Conservation (phyloP, 1,139 yeast species). For the Tardiomyces depauwii region DNA sequence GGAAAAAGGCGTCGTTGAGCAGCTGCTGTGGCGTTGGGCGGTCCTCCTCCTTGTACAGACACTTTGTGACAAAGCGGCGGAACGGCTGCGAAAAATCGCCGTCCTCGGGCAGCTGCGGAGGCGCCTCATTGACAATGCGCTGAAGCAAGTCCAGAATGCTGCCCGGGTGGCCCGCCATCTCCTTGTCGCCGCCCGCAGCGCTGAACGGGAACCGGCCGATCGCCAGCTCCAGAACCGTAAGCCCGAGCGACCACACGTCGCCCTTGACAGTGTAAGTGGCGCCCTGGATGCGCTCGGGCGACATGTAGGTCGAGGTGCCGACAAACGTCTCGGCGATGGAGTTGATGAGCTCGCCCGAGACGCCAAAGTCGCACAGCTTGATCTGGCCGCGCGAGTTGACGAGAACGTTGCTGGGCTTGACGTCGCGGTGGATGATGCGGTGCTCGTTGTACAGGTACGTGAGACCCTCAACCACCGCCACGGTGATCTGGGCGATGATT, state of each 20-base stretch:
- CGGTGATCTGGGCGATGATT: conserved; percentile 65
- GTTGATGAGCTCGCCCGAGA: conserved; percentile 78
- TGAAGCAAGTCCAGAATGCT: conserved; percentile 80
- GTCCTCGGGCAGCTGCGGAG: conserved; percentile 54
- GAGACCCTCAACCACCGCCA: conserved; percentile 69
- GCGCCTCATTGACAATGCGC: conserved; percentile 84
- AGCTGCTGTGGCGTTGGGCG: conserved; percentile 57
- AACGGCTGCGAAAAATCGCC: conserved; percentile 34
- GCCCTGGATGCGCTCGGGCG: conserved; percentile 95
- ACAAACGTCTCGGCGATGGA: conserved; percentile 95
- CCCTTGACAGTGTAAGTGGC: conserved; percentile 85
- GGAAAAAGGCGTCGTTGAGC: conserved; percentile 35
- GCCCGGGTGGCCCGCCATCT: conserved; percentile 21
- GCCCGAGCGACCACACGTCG: conserved; percentile 93
- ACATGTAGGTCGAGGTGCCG: conserved; percentile 96
- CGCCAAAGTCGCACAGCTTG: conserved; percentile 90
- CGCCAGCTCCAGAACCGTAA: conserved; percentile 80
- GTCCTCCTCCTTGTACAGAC: conserved; percentile 56
- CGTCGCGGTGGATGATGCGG: conserved; percentile 84
- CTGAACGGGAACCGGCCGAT: conserved; percentile 65
- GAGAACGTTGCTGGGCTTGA: conserved; percentile 81
- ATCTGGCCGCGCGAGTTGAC: conserved; percentile 71
- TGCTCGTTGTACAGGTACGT: conserved; percentile 71
- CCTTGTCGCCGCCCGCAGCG: conserved; percentile 6
- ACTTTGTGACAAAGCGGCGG: conserved; percentile 53